These are phyloP conservation scores for Colletotrichum sp. DNA, from an alignment of 2,329 filamentous ascomycete genomes.

Conservation along the genomic window DNA sequence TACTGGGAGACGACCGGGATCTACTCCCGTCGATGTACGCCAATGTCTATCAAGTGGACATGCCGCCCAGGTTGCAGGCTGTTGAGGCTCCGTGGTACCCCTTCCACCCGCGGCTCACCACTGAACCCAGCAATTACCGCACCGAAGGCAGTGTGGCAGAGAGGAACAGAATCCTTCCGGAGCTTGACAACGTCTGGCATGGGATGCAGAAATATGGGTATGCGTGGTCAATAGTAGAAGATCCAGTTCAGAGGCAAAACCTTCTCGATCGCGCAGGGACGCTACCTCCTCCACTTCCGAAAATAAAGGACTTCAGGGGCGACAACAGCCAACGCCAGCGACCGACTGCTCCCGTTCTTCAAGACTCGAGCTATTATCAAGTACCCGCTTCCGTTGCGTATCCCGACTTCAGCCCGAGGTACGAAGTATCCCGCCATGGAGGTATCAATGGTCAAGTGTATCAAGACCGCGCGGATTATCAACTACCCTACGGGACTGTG, in stretches of 20 bases:
- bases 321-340: neutral
- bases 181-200: neutral
- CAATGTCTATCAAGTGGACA: neutral
- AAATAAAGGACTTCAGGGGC: neutral
- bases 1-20: neutral
- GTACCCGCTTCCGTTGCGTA: neutral
- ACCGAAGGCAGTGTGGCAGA: neutral
- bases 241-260: neutral
- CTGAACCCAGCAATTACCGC: neutral
- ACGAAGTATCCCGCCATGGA: neutral
- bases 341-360: neutral
- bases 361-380: neutral
- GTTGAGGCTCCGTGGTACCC: neutral
- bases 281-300: neutral
- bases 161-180: neutral
- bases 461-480: neutral
- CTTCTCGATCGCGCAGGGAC: neutral
- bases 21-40: neutral
- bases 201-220: neutral
- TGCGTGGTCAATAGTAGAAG: neutral
- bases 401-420: neutral
- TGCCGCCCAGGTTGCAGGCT: neutral
- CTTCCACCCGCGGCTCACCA: neutral
- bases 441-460: neutral
- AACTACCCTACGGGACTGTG: neutral